Conservation (phyloP, 1,284 basidiomycete species). For the Takashimella koratensis region DNA sequence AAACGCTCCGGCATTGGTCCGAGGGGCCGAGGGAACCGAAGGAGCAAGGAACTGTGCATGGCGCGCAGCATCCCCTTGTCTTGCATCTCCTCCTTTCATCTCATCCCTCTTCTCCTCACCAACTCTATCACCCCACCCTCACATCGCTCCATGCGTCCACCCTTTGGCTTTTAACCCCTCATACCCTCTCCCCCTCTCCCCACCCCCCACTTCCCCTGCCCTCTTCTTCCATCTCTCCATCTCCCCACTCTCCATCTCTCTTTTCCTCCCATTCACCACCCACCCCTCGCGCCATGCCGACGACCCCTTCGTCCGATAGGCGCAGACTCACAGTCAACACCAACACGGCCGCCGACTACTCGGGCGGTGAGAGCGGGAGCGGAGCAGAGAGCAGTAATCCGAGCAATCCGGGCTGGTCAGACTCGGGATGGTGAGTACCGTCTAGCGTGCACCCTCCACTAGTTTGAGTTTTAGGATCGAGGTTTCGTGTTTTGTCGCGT, state of each 20-base stretch:
- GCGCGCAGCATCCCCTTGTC: neutral
- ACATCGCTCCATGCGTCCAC: too few relatives aligned
- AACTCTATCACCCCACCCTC: neutral
- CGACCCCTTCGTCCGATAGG: neutral
- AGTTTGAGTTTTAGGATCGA: too few relatives aligned
- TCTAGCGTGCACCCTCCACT: too few relatives aligned
- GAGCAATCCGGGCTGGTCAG: neutral
- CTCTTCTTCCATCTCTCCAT: too few relatives aligned
- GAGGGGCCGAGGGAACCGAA: too few relatives aligned
- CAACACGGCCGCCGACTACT: too few relatives aligned
- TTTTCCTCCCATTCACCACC: neutral
- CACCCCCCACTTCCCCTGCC: neutral
- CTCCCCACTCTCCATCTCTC: neutral
- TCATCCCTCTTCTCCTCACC: neutral
- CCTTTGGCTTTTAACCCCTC: too few relatives aligned
- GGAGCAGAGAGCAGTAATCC: neutral
- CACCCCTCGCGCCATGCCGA: neutral
- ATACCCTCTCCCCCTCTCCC: neutral
- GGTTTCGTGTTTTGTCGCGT: neutral
- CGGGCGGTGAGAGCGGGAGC: neutral
- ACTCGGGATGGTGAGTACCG: neutral
- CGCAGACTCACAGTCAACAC: neutral
- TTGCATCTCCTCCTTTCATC: neutral
- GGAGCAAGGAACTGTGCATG: too few relatives aligned
- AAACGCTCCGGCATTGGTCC: too few relatives aligned